Evolutionary conservation across 2,329 filamentous ascomycete species (phyloP), one percentile per base, ranked within the genome.

Genomic region (Ascochyta pisi): DNA sequence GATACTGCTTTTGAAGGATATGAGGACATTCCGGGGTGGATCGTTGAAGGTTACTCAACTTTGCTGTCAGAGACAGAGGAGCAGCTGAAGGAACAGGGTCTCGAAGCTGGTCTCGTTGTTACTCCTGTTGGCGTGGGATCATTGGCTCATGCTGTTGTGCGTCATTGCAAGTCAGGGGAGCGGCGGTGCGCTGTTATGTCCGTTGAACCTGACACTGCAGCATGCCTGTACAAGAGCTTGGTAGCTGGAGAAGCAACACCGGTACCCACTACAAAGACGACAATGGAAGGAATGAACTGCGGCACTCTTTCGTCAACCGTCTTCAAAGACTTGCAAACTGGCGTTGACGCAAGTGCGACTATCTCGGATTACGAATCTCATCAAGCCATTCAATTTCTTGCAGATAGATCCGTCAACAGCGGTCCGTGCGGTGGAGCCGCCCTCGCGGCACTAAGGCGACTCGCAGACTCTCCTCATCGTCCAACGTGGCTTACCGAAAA

Each of bases 31-130:
- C 89, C 90, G 0, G 71, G 84, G 73, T 92, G 88, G 86, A 89
- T 93, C 22, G 88, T 92, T 0, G 86, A 94, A 57, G 91, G 91
- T 0, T 95, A 94, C 65, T 81, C 80, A 4, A 92, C 89, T 0
- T 88, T 93, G 83, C 78, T 93, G 58, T 71, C 75, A 3, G 91
- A 95, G 67, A 78, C 85, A 0, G 88, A 92, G 45, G 70, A 78
- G 19, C 89, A 93, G 66, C 67, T 88, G 9, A 68, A 79, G 0
- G 73, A 75, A 0, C 61, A 77, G 0, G 57, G 50, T 0, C 69
- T 76, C 0, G 61, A 66, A 4, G 58, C 74, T 4, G 77, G 81
- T 6, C 83, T 78, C 0, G 81, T 87, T 27, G 72, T 94, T 13
- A 82, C 83, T 0, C 88, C 90, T 0, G 87, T 89, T 1, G 90